Percentiles rank a stretch among this genome's conserved stretches.
Conservation (phyloP, 306 rosid species). For the Crataegus laevigata region DNA sequence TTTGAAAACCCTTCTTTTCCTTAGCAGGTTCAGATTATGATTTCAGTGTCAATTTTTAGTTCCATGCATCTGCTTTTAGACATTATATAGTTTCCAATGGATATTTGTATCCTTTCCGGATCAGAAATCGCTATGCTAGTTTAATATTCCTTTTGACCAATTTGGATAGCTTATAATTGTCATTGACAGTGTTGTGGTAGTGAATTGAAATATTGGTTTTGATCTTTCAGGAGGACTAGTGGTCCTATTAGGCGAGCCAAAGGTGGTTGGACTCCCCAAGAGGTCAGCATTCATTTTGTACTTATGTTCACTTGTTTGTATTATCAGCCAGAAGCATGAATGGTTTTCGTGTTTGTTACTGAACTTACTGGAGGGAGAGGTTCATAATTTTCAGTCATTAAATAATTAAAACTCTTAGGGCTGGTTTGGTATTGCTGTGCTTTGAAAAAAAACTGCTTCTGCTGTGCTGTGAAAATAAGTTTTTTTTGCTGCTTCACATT, state of each 20-base stretch:
- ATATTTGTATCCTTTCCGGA: not conserved
- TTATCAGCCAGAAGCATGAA: not conserved
- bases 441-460: too few relatives aligned
- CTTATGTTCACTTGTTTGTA: not conserved
- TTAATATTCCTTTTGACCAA: slow-evolving; percentile 2
- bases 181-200: not conserved
- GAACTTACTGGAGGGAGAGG: slow-evolving; percentile 17
- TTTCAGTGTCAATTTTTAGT: not conserved
- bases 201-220: slow-evolving; percentile 17
- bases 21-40: not conserved
- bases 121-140: not conserved
- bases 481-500: too few relatives aligned
- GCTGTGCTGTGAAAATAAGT: too few relatives aligned
- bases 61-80: not conserved
- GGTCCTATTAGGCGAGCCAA: slow-evolving; percentile 98
- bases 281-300: slow-evolving; percentile 38
- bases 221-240: slow-evolving; percentile 62
- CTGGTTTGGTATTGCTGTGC: too few relatives aligned
- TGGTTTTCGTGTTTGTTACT: slow-evolving; percentile 1
- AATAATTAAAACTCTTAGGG: not conserved
- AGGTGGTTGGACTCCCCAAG: slow-evolving; percentile 98
- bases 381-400: slow-evolving; percentile 1
- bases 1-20: not conserved
- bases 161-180: slow-evolving; percentile 4
- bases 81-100: not conserved